phyloP scores from a whole-genome alignment of 371 early-diverging fungal species.

The Mortierella sp. region DNA sequence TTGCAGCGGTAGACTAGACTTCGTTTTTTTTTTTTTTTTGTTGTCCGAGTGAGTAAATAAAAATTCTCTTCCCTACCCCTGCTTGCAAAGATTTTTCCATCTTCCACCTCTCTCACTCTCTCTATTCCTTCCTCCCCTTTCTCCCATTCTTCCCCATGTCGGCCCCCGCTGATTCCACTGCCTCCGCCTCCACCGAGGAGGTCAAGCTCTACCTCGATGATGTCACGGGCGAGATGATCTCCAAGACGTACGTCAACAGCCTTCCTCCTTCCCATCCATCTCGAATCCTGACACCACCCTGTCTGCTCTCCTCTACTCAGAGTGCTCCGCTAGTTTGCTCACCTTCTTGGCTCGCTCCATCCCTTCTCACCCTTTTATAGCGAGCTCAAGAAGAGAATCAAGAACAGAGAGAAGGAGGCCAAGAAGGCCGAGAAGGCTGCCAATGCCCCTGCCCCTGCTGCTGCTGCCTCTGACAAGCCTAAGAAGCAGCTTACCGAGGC shows the following conservation, averaged over 20 bases:
- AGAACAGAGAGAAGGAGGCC: slow-evolving; percentile 89
- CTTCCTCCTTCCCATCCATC: slow-evolving; percentile 1
- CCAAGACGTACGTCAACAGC: slow-evolving; percentile 80
- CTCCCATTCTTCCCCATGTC: slow-evolving; percentile 15
- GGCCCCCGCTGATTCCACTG: slow-evolving; percentile 30
- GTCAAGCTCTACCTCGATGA: slow-evolving; percentile 86
- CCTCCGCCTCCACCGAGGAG: slow-evolving; percentile 25
- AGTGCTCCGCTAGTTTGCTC: not conserved
- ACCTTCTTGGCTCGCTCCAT: not conserved
- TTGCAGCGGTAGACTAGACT: too few species aligned
- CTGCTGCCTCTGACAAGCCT: slow-evolving; percentile 56
- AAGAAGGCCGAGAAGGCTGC: slow-evolving; percentile 78
- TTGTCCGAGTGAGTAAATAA: not conserved
- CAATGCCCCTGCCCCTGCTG: slow-evolving; percentile 65
- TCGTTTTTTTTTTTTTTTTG: not conserved
- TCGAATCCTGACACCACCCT: too few species aligned
- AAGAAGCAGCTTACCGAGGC: slow-evolving; percentile 71
- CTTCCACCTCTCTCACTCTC: not conserved
- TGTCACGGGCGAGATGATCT: slow-evolving; percentile 95
- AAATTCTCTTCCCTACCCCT: not conserved
- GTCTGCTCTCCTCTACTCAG: too few species aligned
- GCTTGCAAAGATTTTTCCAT: slow-evolving; percentile 1
- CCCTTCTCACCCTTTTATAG: slow-evolving; percentile 53
- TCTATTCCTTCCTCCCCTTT: not conserved
- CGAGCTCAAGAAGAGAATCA: slow-evolving; percentile 93